A percentile compares a stretch with the other conserved stretches of the same genome.
These are phyloP conservation scores for Centrapalus pauciflorus DNA, from an alignment of 129 eudicot species.

Conservation along the genomic window DNA sequence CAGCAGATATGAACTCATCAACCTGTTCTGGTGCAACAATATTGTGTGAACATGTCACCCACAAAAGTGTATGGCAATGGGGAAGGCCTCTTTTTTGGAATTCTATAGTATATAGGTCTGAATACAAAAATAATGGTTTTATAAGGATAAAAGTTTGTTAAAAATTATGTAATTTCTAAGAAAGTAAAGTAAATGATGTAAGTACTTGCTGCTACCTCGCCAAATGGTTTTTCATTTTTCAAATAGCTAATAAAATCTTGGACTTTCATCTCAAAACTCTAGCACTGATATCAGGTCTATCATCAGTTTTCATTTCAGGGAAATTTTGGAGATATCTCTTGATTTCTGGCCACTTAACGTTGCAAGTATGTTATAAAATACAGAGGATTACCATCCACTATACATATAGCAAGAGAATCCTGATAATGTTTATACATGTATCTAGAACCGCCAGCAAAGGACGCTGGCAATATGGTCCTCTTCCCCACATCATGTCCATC, in stretches of 20 bases:
- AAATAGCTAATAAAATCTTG: not conserved
- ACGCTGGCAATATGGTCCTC: not conserved
- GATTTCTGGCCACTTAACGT: not conserved
- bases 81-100: not conserved
- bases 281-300: not conserved
- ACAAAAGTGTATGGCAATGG: not conserved
- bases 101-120: not conserved
- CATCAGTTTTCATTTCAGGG: not conserved
- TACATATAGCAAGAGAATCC: not conserved
- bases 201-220: too few species aligned
- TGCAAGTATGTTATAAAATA: not conserved
- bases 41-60: not conserved
- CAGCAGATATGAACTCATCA: not conserved
- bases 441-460: not conserved
- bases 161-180: too few species aligned
- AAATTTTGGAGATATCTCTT: not conserved
- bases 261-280: not conserved
- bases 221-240: not conserved
- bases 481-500: not conserved
- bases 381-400: not conserved
- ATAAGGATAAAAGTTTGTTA: too few species aligned
- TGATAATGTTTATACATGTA: not conserved
- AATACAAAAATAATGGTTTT: not conserved
- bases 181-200: not conserved
- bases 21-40: not conserved